Percentiles rank a stretch among this genome's conserved stretches.
Evolutionary conservation across 2,329 filamentous ascomycete genomes (phyloP).

Genomic region (Ramularia endophylla): DNA sequence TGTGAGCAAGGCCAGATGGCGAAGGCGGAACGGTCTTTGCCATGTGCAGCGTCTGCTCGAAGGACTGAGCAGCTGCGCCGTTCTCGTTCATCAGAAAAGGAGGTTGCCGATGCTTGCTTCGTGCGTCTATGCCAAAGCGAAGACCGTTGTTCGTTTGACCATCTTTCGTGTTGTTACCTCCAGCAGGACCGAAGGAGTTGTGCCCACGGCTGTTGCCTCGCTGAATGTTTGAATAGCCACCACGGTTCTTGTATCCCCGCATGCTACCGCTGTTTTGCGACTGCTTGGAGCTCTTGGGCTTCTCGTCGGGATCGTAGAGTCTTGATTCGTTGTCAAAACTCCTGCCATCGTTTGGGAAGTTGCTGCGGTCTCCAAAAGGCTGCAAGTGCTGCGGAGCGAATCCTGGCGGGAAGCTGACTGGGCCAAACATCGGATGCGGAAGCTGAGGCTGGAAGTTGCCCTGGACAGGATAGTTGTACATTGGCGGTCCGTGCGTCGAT

Average conservation of each 20-base stretch:
- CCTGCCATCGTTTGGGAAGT: background rate
- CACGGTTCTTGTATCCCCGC: background rate
- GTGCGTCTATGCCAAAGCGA: no score
- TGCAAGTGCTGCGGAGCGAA: background rate
- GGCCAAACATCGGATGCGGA: background rate
- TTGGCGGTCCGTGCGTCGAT: no score
- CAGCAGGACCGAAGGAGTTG: background rate
- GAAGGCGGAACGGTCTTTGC: no score
- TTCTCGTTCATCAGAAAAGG: background rate
- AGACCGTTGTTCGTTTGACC: background rate
- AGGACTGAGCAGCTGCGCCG: no score
- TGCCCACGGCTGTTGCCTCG: background rate
- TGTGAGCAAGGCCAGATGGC: background rate
- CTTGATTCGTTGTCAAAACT: background rate
- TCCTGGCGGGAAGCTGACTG: background rate
- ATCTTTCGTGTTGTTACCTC: background rate
- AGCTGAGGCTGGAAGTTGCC: background rate
- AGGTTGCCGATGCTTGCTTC: background rate
- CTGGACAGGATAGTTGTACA: no score
- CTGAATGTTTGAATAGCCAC: background rate
- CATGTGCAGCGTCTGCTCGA: no score
- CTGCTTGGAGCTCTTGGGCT: background rate
- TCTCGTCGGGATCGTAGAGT: background rate
- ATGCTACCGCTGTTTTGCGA: conserved; percentile 4
- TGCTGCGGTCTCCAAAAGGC: conserved; percentile 4